Conservation (phyloP, 2,329 filamentous ascomycete species). For the Diplodia scrobiculata region DNA sequence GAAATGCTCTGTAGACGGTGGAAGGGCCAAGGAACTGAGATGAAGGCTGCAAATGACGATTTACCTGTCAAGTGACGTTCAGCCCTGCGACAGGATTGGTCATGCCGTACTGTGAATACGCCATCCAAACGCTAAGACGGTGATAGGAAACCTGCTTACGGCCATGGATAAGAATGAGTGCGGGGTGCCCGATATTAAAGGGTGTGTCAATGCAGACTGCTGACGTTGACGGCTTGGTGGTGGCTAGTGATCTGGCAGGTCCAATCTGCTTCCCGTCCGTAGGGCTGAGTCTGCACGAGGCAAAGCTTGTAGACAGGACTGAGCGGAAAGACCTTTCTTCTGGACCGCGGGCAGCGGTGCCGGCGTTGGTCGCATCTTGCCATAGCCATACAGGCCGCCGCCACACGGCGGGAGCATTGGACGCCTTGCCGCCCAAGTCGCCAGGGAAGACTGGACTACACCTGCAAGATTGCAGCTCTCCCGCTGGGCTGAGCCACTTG, state of each 20-base stretch:
- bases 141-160: constrained; percentile 11
- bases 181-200: constrained; percentile 25
- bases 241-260: constrained; percentile 10
- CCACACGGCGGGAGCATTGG: constrained; percentile 16
- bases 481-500: constrained; percentile 21
- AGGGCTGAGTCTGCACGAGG: constrained; percentile 22
- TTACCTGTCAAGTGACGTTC: constrained; percentile 7
- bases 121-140: not conserved
- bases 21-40: constrained; percentile 1
- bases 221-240: not conserved
- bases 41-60: constrained; percentile 9
- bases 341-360: constrained; percentile 5
- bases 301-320: constrained; percentile 15
- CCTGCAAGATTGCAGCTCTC: constrained; percentile 26
- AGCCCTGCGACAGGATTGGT: not conserved
- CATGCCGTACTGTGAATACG: not conserved
- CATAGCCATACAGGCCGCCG: constrained; percentile 3
- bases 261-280: not conserved
- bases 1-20: constrained; percentile 14
- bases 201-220: constrained; percentile 18
- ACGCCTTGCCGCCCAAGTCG: constrained; percentile 25
- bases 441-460: constrained; percentile 9
- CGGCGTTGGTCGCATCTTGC: constrained; percentile 17
- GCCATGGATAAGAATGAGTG: constrained; percentile 8
- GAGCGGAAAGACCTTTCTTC: not conserved